Evolutionary conservation across 108 stramenopile genomes (phyloP).

Genomic region (Skeletonema potamos): DNA sequence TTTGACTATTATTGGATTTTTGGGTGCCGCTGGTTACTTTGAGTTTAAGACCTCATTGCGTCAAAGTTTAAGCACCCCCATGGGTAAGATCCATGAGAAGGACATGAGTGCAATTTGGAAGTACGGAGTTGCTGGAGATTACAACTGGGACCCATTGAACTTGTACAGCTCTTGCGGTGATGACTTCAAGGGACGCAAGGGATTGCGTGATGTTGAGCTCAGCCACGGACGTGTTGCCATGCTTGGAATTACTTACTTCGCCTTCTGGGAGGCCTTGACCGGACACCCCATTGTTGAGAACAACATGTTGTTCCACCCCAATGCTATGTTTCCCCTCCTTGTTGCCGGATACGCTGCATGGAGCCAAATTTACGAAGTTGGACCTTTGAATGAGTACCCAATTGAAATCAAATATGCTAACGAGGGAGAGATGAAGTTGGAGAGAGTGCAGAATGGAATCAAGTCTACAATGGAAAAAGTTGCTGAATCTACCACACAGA

Average conservation of each 20-base stretch:
- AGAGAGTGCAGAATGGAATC: slow-evolving; percentile 30
- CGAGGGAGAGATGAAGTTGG: slow-evolving; percentile 58
- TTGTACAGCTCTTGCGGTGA: slow-evolving; percentile 66
- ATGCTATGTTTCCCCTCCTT: slow-evolving; percentile 60
- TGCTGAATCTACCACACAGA: slow-evolving; percentile 3
- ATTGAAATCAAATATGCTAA: slow-evolving; percentile 56
- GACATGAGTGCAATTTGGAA: slow-evolving; percentile 78
- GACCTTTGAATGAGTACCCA: slow-evolving; percentile 45
- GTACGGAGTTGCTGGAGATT: slow-evolving; percentile 83
- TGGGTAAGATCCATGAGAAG: slow-evolving; percentile 58
- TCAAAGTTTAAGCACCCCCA: slow-evolving; percentile 36
- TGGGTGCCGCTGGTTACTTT: slow-evolving; percentile 67
- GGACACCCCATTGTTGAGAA: slow-evolving; percentile 76
- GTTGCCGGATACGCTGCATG: slow-evolving; percentile 60
- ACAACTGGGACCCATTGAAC: slow-evolving; percentile 79
- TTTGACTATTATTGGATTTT: slow-evolving; percentile 50
- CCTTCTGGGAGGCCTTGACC: slow-evolving; percentile 71
- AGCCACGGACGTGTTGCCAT: slow-evolving; percentile 81
- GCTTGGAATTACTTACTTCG: slow-evolving; percentile 78
- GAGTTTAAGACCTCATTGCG: slow-evolving; percentile 77
- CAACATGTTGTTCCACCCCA: slow-evolving; percentile 82
- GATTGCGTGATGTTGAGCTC: slow-evolving; percentile 72
- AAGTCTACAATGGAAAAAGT: background rate
- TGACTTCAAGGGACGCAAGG: slow-evolving; percentile 76
- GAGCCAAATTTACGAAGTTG: slow-evolving; percentile 63